A percentile compares a stretch with the other conserved stretches of the same genome.
Evolutionary conservation across 108 stramenopile genomes (phyloP).

Genomic region (Schizochytrium sp.): DNA sequence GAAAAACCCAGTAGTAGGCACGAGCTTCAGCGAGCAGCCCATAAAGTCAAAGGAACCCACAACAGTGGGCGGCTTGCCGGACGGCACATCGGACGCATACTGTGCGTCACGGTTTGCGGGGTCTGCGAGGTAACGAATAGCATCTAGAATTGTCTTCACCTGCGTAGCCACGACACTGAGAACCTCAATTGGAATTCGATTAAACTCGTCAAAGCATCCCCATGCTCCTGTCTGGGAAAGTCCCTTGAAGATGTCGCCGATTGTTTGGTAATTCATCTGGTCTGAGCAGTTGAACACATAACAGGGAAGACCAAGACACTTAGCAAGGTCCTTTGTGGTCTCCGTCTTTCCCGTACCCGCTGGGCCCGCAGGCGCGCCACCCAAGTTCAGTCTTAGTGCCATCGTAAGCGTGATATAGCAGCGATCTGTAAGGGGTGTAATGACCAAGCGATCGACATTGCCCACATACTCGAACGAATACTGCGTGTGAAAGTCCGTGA

Average conservation of each 20-base stretch:
- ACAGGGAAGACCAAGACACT: constrained; percentile 44
- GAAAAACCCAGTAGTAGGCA: constrained; percentile 41
- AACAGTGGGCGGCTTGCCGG: constrained; percentile 47
- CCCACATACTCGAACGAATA: constrained; percentile 37
- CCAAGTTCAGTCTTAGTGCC: constrained; percentile 45
- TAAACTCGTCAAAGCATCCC: constrained; percentile 48
- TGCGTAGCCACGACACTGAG: constrained; percentile 52
- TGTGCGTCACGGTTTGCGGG: constrained; percentile 29
- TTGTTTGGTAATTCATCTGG: constrained; percentile 57
- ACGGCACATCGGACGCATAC: constrained; percentile 38
- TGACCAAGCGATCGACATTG: constrained; percentile 33
- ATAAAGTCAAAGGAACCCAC: constrained; percentile 43
- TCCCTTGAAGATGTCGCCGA: constrained; percentile 52
- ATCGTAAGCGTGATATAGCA: constrained; percentile 35
- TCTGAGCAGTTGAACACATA: constrained; percentile 60
- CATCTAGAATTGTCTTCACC: constrained; percentile 49
- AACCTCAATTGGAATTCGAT: constrained; percentile 38
- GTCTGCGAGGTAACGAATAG: constrained; percentile 29
- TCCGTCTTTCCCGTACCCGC: constrained; percentile 49
- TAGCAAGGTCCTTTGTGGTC: constrained; percentile 45
- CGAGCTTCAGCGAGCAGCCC: constrained; percentile 17
- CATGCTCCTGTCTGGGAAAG: constrained; percentile 39
- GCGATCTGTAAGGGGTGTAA: constrained; percentile 44
- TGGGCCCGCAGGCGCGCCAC: constrained; percentile 46
- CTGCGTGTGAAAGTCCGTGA: constrained; percentile 30